Percentiles rank a stretch among this genome's conserved stretches.
phyloP scores from a whole-genome alignment of 2,329 filamentous ascomycete species.

The Chaetomiaceae sp. region DNA sequence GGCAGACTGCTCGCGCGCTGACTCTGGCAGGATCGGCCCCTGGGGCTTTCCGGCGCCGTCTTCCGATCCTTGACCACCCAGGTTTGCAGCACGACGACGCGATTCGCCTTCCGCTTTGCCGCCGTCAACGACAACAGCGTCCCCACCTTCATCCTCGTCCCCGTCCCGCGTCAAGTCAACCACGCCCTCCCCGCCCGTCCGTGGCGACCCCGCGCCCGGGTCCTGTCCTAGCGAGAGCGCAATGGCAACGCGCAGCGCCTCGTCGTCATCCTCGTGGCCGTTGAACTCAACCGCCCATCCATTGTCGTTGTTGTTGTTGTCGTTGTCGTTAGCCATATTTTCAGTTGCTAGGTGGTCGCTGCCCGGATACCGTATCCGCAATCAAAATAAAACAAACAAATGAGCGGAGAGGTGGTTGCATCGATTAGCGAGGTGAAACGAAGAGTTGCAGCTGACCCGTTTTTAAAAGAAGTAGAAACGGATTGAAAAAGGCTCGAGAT shows the following conservation, averaged over 20 bases:
- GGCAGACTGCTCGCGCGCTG: neutral
- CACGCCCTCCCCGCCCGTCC: constrained; percentile 8
- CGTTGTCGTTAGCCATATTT: constrained; percentile 23
- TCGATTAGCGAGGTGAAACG: too few relatives aligned
- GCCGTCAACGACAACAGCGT: neutral
- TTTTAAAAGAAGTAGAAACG: too few relatives aligned
- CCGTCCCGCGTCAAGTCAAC: constrained; percentile 22
- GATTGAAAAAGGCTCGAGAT: too few relatives aligned
- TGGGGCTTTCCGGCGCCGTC: neutral
- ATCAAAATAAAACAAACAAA: too few relatives aligned
- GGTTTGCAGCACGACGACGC: too few relatives aligned
- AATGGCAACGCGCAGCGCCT: constrained; percentile 55
- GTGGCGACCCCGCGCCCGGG: constrained; percentile 23
- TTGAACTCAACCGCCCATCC: constrained; percentile 25
- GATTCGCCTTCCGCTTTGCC: neutral
- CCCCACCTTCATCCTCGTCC: constrained; percentile 8
- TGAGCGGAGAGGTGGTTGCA: too few relatives aligned
- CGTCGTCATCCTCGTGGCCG: constrained; percentile 45
- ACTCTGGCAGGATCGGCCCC: neutral
- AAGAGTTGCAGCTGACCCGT: too few relatives aligned
- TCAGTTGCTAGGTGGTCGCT: neutral
- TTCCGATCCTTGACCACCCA: too few relatives aligned
- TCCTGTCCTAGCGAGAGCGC: constrained; percentile 46
- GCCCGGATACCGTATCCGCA: too few relatives aligned
- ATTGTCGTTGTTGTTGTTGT: constrained; percentile 19